Percentiles rank a stretch among this genome's conserved stretches.
phyloP scores from a whole-genome alignment of 768 basidiomycete species.

The Suillus tomentosus region DNA sequence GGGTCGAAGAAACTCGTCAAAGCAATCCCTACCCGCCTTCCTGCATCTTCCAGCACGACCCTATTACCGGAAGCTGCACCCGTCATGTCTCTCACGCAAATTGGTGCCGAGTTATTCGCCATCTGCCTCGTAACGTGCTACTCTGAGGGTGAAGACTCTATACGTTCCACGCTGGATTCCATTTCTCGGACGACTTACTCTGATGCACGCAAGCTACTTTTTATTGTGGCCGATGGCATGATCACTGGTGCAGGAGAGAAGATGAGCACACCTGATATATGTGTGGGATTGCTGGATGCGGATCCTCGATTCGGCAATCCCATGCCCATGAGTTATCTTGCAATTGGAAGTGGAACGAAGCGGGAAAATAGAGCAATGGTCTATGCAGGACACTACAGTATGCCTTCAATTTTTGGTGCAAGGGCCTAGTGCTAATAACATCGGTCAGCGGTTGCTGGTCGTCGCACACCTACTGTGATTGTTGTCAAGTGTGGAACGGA shows the following conservation, averaged over 20 bases:
- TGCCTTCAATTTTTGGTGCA: conserved; percentile 34
- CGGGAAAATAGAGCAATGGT: conserved; percentile 95
- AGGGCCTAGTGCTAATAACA: conserved; percentile 8
- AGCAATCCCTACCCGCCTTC: conserved; percentile 46
- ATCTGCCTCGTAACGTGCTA: conserved; percentile 98
- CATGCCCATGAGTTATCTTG: conserved; percentile 88
- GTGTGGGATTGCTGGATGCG: conserved; percentile 86
- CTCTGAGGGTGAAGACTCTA: conserved; percentile 92
- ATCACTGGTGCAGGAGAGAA: conserved; percentile 98
- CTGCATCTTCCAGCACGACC: conserved; percentile 57
- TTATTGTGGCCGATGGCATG: conserved; percentile 97
- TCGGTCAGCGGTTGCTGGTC: conserved; percentile 69
- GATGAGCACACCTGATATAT: conserved; percentile 93
- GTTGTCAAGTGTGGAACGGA: conserved; percentile 97
- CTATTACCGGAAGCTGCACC: conserved; percentile 48
- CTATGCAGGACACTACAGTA: conserved; percentile 99
- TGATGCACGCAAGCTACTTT: conserved; percentile 88
- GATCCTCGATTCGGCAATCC: conserved; percentile 97
- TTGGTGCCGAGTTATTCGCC: conserved; percentile 93
- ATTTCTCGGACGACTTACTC: conserved; percentile 91
- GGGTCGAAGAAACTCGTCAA: conserved; percentile 55
- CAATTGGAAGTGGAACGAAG: conserved; percentile 90
- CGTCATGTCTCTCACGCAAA: conserved; percentile 79
- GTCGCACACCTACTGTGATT: conserved; percentile 91
- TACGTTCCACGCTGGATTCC: conserved; percentile 90